Percentiles rank a stretch among this genome's conserved stretches.
Conservation (phyloP, 2,329 filamentous ascomycete species). For the Corinectria fuckeliana region DNA sequence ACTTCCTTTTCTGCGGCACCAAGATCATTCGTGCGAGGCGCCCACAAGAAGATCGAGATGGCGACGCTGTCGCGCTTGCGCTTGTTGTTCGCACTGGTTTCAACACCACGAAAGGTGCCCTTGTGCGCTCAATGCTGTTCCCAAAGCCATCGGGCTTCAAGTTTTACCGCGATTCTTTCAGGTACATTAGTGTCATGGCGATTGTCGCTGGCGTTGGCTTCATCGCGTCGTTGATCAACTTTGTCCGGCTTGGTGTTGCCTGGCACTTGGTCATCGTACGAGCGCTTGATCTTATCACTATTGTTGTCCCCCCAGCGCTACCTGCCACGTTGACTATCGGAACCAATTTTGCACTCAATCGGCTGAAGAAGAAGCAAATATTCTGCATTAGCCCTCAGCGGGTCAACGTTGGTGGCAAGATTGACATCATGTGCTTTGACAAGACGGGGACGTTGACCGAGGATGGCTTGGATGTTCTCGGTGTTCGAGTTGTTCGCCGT, state of each 20-base stretch:
- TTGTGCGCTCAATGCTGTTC: slow-evolving; percentile 97
- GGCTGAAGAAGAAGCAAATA: slow-evolving; percentile 87
- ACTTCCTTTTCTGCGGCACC: slow-evolving; percentile 94
- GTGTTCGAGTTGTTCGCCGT: slow-evolving; percentile 77
- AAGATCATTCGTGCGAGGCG: slow-evolving; percentile 91
- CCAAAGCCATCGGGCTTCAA: slow-evolving; percentile 98
- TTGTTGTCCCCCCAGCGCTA: slow-evolving; percentile 92
- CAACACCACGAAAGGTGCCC: slow-evolving; percentile 94
- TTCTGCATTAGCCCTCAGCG: slow-evolving; percentile 98
- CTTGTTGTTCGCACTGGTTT: slow-evolving; percentile 95
- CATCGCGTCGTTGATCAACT: slow-evolving; percentile 90
- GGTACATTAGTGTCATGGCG: slow-evolving; percentile 97
- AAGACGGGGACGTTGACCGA: slow-evolving; percentile 99
- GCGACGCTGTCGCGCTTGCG: slow-evolving; percentile 89
- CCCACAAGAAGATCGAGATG: slow-evolving; percentile 83
- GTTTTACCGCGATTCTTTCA: slow-evolving; percentile 96
- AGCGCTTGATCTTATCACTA: slow-evolving; percentile 94
- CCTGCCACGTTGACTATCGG: slow-evolving; percentile 96
- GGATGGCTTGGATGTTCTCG: slow-evolving; percentile 92
- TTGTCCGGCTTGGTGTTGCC: slow-evolving; percentile 79
- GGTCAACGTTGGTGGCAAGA: slow-evolving; percentile 94
- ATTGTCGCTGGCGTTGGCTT: slow-evolving; percentile 86
- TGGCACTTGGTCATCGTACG: slow-evolving; percentile 93
- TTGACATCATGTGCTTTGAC: slow-evolving; percentile 97
- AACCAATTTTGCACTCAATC: slow-evolving; percentile 89